Evolutionary conservation across 23 red algal species (phyloP).

Genomic region (Gracilaria gracilis): DNA sequence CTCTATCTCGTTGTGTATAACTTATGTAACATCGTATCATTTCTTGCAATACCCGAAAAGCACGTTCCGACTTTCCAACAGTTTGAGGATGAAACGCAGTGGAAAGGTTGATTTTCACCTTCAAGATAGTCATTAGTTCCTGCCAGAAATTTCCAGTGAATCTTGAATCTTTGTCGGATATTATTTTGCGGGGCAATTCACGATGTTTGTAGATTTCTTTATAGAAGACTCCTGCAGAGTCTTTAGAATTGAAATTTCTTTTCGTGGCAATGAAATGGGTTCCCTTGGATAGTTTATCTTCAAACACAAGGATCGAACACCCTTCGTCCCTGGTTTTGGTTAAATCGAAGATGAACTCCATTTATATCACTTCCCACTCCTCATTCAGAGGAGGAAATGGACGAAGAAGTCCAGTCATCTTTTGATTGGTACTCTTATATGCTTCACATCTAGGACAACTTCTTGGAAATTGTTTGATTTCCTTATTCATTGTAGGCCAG

Average conservation of each 20-base stretch:
- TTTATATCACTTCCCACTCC: conserved; percentile 48
- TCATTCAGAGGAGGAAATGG: background rate
- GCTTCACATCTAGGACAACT: conserved; percentile 10
- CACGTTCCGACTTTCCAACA: conserved; percentile 40
- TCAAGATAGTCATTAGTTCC: conserved; percentile 13
- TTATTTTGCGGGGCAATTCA: conserved; percentile 14
- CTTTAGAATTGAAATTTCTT: conserved; percentile 24
- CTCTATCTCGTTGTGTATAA: conserved; percentile 35
- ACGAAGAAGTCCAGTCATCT: background rate
- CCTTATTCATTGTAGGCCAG: conserved; percentile 44
- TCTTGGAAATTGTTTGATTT: conserved; percentile 10
- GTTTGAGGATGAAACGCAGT: conserved; percentile 45
- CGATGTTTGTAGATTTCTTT: conserved; percentile 24
- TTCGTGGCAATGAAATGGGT: conserved; percentile 16
- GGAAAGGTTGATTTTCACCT: conserved; percentile 36
- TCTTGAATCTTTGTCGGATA: conserved; percentile 35
- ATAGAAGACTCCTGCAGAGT: conserved; percentile 21
- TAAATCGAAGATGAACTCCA: conserved; percentile 40
- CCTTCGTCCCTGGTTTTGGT: conserved; percentile 21
- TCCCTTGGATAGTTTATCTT: conserved; percentile 40
- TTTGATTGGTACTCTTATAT: conserved; percentile 30
- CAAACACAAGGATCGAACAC: conserved; percentile 10
- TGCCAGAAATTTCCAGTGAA: conserved; percentile 39
- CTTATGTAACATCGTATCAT: conserved; percentile 24
- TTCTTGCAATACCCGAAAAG: conserved; percentile 32